These are phyloP conservation scores for Sphaerobolus stellatus DNA, from an alignment of 1,284 basidiomycete species.

Conservation along the genomic window DNA sequence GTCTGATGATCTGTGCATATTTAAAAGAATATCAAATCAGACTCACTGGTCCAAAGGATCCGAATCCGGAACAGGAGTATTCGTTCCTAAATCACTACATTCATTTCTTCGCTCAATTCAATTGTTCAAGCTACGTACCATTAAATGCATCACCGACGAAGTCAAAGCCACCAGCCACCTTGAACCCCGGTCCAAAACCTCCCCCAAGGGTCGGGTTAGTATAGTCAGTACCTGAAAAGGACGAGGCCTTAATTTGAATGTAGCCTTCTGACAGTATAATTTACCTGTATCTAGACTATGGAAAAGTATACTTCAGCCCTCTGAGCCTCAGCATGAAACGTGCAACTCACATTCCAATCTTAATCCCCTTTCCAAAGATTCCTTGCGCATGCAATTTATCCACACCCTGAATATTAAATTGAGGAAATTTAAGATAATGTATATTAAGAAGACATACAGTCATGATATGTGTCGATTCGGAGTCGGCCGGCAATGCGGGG, in stretches of 20 bases:
- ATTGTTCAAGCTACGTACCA: slow-evolving; percentile 16
- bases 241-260: slow-evolving; percentile 17
- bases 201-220: slow-evolving; percentile 64
- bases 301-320: not conserved
- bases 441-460: slow-evolving; percentile 25
- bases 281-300: slow-evolving; percentile 34
- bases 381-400: slow-evolving; percentile 52
- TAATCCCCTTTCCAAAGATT: slow-evolving; percentile 49
- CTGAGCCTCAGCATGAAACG: not conserved
- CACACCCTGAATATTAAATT: slow-evolving; percentile 33
- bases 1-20: not conserved
- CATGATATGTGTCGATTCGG: slow-evolving; percentile 35
- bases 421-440: not conserved
- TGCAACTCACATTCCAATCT: slow-evolving; percentile 44
- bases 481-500: slow-evolving; percentile 32
- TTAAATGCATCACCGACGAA: slow-evolving; percentile 47
- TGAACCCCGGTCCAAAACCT: slow-evolving; percentile 59
- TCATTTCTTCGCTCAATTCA: slow-evolving; percentile 1
- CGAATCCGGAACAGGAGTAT: slow-evolving; percentile 45
- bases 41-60: slow-evolving; percentile 44
- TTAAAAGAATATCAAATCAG: not conserved
- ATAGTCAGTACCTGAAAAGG: slow-evolving; percentile 55
- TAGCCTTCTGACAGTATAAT: not conserved
- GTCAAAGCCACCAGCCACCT: slow-evolving; percentile 58
- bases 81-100: slow-evolving; percentile 36